A percentile compares a stretch with the other conserved stretches of the same genome.
Evolutionary conservation across 2,329 filamentous ascomycete genomes (phyloP).

Genomic region (Penicillium brevicompactum): DNA sequence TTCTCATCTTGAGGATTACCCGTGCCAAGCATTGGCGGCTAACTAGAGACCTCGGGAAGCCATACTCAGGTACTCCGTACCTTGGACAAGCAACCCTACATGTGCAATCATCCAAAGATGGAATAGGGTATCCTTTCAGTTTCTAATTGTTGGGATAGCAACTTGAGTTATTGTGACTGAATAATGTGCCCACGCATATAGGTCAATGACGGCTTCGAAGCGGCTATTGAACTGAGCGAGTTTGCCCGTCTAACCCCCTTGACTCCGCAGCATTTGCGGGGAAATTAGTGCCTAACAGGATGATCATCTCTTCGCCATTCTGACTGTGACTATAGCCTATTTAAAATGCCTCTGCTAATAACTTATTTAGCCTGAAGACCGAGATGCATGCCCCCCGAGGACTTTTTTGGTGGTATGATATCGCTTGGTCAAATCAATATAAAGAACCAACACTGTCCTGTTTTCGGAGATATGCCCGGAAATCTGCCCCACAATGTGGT

Average conservation of each 20-base stretch:
- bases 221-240: not conserved
- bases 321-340: not conserved
- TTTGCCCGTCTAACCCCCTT: constrained; percentile 6
- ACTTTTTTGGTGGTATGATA: constrained; percentile 3
- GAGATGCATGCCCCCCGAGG: constrained; percentile 3
- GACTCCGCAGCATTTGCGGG: constrained; percentile 15
- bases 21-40: not conserved
- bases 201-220: not conserved
- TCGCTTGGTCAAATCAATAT: not conserved
- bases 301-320: not conserved
- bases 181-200: not conserved
- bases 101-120: no score
- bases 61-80: no score
- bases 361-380: constrained; percentile 18
- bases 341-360: not conserved
- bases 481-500: constrained; percentile 7
- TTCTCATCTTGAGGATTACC: not conserved
- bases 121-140: no score
- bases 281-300: not conserved
- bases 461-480: not conserved
- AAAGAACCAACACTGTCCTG: constrained; percentile 2
- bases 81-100: no score
- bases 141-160: no score
- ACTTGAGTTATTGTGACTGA: no score
- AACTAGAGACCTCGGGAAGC: not conserved